These are phyloP conservation scores for Spathaspora passalidarum DNA, from an alignment of 805 yeast genomes.

Conservation along the genomic window DNA sequence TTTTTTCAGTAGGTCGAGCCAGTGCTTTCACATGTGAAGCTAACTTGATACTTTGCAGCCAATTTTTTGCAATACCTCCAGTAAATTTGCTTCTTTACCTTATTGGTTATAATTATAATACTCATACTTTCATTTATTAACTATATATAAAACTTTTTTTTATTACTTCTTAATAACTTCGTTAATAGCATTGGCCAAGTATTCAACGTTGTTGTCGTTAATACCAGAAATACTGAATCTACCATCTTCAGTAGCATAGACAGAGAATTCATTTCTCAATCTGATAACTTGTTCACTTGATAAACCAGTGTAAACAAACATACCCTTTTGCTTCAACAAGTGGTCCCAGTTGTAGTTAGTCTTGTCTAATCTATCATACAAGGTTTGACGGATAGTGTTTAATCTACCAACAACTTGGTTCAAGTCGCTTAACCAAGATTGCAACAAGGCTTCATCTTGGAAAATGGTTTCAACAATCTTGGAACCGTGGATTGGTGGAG, in stretches of 20 bases:
- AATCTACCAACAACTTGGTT: constrained; percentile 76
- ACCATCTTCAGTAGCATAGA: constrained; percentile 87
- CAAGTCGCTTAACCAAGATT: constrained; percentile 82
- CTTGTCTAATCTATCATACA: constrained; percentile 62
- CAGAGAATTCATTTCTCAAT: constrained; percentile 67
- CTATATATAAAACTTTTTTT: background rate
- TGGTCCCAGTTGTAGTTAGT: constrained; percentile 79
- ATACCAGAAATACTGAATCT: constrained; percentile 90
- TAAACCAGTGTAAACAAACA: constrained; percentile 93
- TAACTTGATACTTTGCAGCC: too few species aligned
- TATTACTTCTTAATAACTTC: constrained; percentile 39
- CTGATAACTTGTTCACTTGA: constrained; percentile 63
- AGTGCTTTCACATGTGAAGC: too few species aligned
- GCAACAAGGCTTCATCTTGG: constrained; percentile 49
- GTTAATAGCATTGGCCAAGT: constrained; percentile 61
- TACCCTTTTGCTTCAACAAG: constrained; percentile 85
- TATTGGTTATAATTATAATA: too few species aligned
- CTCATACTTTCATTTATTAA: background rate
- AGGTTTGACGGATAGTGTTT: constrained; percentile 61
- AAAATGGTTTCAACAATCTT: constrained; percentile 80
- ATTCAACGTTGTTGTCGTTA: constrained; percentile 73
- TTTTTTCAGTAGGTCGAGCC: too few species aligned
- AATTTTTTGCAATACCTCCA: too few species aligned
- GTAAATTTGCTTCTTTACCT: too few species aligned
- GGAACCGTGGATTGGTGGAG: constrained; percentile 94